Base-by-base conservation (phyloP, 257 asterid species). In the Haberlea rhodopensis region DNA sequence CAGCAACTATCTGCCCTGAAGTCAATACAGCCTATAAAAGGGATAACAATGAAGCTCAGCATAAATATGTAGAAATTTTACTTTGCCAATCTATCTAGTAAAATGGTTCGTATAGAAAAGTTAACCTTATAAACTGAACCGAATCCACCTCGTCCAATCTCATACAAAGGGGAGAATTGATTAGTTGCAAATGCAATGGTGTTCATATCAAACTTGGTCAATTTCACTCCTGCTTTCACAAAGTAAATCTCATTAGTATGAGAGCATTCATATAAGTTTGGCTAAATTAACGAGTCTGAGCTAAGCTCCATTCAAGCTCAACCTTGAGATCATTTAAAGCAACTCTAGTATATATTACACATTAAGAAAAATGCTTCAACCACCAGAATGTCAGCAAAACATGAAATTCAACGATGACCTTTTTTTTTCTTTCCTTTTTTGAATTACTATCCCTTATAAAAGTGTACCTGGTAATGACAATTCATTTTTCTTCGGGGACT, bases 111-210 rank as follows among this genome's bases (percentile, higher is more conserved):
- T 4, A 46, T 57, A 27, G 63, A 34, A 57, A 27, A 28, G 25
- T 4, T 15, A 25, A 57, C 63, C 63, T 57, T 57, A 46, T 57
- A 57, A 29, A 57, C 48, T n/a, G 8, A 0, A 8, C 63, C 48
- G 24, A 28, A 29, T 29, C 48, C 8, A 13, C 63, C 25, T n/a
- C 0, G 5, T 29, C 48, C 63, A 9, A 57, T 4, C 24, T 8
- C n/a, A 29, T 18, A 3, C 3, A 25, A 57, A 25, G 0, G 26
- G 26, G 26, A n/a, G 63, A 57, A 57, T 5, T 57, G 20, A 9
- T 27, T 29, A 8, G 63, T 57, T 8, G 63, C 48, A 3, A 46
- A 5, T 27, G 26, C 63, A 9, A 57, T 29, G 37, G 18, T 29
- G 20, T 29, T 23, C 46, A 24, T 28, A 28, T 57, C 63, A 57